phyloP scores from a whole-genome alignment of 306 rosid species.

The Lagenaria siceraria region DNA sequence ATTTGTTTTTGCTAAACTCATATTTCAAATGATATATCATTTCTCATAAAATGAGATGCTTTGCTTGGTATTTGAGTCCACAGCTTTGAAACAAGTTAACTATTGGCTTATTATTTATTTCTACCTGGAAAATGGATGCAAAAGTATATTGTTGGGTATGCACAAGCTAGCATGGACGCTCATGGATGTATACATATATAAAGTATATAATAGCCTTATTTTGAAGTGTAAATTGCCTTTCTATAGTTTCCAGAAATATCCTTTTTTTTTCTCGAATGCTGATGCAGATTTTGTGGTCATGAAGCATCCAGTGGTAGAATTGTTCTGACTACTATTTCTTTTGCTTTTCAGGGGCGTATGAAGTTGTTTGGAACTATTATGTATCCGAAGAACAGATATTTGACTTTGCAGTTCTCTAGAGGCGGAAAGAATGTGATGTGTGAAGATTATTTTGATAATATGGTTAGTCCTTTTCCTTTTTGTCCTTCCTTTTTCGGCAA shows the following conservation, averaged over 20 bases:
- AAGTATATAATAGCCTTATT: no score
- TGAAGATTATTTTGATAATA: constrained; percentile 85
- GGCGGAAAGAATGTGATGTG: constrained; percentile 79
- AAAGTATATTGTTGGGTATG: not conserved
- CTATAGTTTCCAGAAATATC: no score
- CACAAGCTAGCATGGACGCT: not conserved
- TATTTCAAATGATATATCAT: not conserved
- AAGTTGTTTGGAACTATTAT: constrained; percentile 88
- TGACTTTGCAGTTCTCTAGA: constrained; percentile 74
- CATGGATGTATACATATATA: no score
- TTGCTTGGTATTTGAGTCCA: not conserved
- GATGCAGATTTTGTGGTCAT: not conserved
- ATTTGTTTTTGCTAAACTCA: not conserved
- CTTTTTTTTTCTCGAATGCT: not conserved
- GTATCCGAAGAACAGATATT: constrained; percentile 72
- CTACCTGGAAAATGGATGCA: not conserved
- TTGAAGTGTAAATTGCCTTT: no score
- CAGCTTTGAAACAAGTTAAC: not conserved
- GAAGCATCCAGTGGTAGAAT: not conserved
- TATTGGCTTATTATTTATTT: not conserved
- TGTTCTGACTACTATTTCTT: not conserved
- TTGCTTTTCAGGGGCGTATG: constrained; percentile 56
- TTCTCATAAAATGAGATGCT: not conserved
- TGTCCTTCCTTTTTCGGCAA: not conserved
- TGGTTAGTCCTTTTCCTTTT: constrained; percentile 37